Conservation (phyloP, 129 eudicot genomes). For the Chrysanthemum makinoi region DNA sequence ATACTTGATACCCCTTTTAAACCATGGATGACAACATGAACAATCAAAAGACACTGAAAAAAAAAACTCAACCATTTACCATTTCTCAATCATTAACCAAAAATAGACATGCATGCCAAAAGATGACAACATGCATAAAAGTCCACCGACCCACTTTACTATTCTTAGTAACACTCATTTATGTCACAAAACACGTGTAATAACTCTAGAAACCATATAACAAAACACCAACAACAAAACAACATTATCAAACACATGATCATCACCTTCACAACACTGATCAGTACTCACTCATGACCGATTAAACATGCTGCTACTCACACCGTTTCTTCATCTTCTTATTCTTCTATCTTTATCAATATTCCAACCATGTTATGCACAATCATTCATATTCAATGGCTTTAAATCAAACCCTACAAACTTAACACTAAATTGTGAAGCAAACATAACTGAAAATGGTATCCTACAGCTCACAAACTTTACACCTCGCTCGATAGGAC, state of each 20-base stretch:
- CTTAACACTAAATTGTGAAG: conserved; percentile 38
- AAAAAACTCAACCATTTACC: too few species aligned
- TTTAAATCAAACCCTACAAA: conserved; percentile 28
- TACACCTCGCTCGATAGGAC: conserved; percentile 41
- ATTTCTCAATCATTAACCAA: too few species aligned
- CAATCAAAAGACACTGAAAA: too few species aligned
- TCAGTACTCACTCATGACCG: conserved; percentile 24
- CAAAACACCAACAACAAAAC: background rate
- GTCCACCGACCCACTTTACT: conserved; percentile 1
- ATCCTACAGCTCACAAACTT: conserved; percentile 46
- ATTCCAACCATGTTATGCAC: conserved; percentile 31
- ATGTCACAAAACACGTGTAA: conserved; percentile 21
- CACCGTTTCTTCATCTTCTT: conserved; percentile 1
- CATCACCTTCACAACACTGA: conserved; percentile 4
- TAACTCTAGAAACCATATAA: background rate
- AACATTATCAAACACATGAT: background rate
- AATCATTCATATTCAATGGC: conserved; percentile 42
- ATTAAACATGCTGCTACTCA: conserved; percentile 7
- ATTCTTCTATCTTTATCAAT: conserved; percentile 6
- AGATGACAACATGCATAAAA: too few species aligned
- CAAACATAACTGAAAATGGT: conserved; percentile 35
- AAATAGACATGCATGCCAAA: too few species aligned
- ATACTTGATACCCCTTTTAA: too few species aligned
- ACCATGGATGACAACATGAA: too few species aligned
- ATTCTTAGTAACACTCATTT: background rate